Percentiles rank a stretch among this genome's conserved stretches.
Conservation (phyloP, 140 eudicot genomes). For the Senecio squalidus region DNA sequence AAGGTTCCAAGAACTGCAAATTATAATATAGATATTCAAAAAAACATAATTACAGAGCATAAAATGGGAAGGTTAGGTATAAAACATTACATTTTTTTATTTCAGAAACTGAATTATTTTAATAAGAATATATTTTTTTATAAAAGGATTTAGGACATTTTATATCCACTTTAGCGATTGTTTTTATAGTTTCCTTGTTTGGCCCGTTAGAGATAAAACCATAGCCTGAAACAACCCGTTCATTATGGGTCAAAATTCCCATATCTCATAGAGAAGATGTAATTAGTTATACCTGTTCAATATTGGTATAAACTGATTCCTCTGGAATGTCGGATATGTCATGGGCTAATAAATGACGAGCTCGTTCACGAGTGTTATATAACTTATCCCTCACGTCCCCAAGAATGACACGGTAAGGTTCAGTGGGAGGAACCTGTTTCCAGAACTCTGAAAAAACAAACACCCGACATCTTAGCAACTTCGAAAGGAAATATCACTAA, state of each 20-base stretch:
- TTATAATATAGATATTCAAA: not conserved
- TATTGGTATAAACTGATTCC: constrained; percentile 65
- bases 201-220: too few species aligned
- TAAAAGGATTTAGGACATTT: too few species aligned
- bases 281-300: constrained; percentile 66
- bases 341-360: constrained; percentile 75
- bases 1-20: constrained; percentile 87
- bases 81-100: too few species aligned
- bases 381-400: constrained; percentile 92
- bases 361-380: constrained; percentile 87
- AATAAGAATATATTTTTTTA: too few species aligned
- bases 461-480: too few species aligned
- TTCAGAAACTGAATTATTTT: too few species aligned
- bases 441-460: constrained; percentile 81
- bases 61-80: too few species aligned
- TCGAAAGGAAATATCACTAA: not conserved
- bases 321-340: constrained; percentile 87
- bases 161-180: too few species aligned
- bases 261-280: not conserved
- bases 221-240: too few species aligned
- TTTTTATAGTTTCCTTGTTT: too few species aligned
- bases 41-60: not conserved
- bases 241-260: too few species aligned
- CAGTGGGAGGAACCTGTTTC: constrained; percentile 85
- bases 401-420: constrained; percentile 92